A percentile compares a stretch with the other conserved stretches of the same genome.
Conservation (phyloP, 208 protist species). For the Endotrypanum monterogeii region DNA sequence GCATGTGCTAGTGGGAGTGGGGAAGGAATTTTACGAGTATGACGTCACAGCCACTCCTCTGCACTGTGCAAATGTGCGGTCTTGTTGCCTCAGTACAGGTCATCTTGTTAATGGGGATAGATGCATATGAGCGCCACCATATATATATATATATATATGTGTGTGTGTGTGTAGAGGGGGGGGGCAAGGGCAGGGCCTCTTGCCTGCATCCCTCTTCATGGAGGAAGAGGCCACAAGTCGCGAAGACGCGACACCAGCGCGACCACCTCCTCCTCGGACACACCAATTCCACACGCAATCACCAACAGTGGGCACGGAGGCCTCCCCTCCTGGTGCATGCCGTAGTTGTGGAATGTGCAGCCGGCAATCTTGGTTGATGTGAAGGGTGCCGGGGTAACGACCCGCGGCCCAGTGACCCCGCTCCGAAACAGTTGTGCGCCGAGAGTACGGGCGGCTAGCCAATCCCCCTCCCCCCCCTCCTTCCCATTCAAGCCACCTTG, state of each 20-base stretch:
- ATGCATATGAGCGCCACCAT: too few species aligned
- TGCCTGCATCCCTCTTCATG: not conserved
- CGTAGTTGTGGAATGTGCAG: slow-evolving; percentile 60
- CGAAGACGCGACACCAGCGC: slow-evolving; percentile 45
- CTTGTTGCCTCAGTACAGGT: too few species aligned
- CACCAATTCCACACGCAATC: slow-evolving; percentile 71
- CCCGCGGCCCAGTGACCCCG: slow-evolving; percentile 71
- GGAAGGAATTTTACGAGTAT: too few species aligned
- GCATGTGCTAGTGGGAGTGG: too few species aligned
- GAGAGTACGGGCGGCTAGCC: slow-evolving; percentile 39
- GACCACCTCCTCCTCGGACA: slow-evolving; percentile 44
- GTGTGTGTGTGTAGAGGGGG: not conserved
- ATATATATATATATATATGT: too few species aligned
- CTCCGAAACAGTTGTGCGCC: slow-evolving; percentile 76
- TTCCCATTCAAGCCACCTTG: not conserved
- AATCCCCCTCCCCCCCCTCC: not conserved
- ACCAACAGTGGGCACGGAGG: slow-evolving; percentile 57
- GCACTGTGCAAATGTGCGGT: too few species aligned
- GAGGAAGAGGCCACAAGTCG: slow-evolving; percentile 41
- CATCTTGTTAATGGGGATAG: too few species aligned
- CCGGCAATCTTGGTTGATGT: slow-evolving; percentile 43
- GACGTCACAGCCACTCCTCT: too few species aligned
- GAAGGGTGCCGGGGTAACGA: slow-evolving; percentile 47
- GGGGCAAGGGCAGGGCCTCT: not conserved
- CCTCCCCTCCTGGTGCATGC: slow-evolving; percentile 49